These are phyloP conservation scores for Auricularia heimuer DNA, from an alignment of 768 basidiomycete genomes.

Conservation along the genomic window DNA sequence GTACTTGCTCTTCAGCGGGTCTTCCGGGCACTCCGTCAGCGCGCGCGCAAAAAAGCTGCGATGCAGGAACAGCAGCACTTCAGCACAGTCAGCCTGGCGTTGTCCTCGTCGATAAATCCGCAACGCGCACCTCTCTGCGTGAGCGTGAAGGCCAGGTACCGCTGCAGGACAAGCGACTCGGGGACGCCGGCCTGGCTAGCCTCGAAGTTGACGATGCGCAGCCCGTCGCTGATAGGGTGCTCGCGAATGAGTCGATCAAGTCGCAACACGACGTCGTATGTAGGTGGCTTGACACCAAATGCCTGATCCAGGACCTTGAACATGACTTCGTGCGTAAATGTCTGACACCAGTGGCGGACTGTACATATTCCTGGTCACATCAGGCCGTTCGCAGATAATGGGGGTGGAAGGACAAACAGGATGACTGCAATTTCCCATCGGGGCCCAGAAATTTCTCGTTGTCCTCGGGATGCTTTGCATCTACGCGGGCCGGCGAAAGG, in stretches of 20 bases:
- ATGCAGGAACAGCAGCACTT: constrained; percentile 65
- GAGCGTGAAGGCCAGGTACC: neutral
- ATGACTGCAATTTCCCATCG: constrained; percentile 19
- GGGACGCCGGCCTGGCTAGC: neutral
- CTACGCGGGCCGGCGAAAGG: constrained; percentile 53
- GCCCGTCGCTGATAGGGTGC: neutral
- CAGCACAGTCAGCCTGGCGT: too few species aligned
- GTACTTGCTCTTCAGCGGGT: constrained; percentile 63
- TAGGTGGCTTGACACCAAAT: constrained; percentile 58
- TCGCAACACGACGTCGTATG: constrained; percentile 54
- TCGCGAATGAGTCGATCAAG: constrained; percentile 27
- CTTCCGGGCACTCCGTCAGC: constrained; percentile 48
- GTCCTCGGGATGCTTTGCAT: constrained; percentile 43
- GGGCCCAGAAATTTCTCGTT: constrained; percentile 31
- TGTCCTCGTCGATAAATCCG: too few species aligned
- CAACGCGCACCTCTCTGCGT: neutral
- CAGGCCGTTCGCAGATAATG: neutral
- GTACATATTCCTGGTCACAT: constrained; percentile 27
- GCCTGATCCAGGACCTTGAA: constrained; percentile 60
- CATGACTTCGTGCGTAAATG: constrained; percentile 63
- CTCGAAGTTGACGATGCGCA: neutral
- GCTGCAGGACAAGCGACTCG: neutral
- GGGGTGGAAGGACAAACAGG: constrained; percentile 28
- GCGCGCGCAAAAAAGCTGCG: constrained; percentile 66
- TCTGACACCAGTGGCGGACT: constrained; percentile 65